phyloP scores from a whole-genome alignment of 768 basidiomycete genomes.

The Leccinum truebloodii region DNA sequence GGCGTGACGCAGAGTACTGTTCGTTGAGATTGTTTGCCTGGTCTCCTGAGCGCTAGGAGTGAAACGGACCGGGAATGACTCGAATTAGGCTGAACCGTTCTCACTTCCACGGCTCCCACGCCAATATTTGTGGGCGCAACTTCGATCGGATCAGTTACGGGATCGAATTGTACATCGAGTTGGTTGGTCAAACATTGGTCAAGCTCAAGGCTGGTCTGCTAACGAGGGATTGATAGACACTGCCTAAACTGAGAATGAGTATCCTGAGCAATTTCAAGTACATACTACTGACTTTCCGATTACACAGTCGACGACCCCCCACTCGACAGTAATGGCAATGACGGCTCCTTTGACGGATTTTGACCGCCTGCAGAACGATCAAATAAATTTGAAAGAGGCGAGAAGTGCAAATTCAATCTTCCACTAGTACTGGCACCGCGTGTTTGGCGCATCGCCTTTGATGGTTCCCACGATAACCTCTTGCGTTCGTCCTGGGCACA shows the following conservation, averaged over 20 bases:
- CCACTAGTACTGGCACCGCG: too few species aligned
- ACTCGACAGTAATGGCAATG: not conserved
- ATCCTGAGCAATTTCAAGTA: not conserved
- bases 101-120: not conserved
- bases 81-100: not conserved
- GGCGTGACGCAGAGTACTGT: too few species aligned
- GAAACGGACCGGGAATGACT: not conserved
- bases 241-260: not conserved
- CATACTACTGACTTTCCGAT: too few species aligned
- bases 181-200: not conserved
- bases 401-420: not conserved
- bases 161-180: not conserved
- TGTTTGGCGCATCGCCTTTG: not conserved
- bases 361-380: not conserved
- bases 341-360: not conserved
- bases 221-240: not conserved
- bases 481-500: not conserved
- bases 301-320: too few species aligned
- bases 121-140: not conserved
- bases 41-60: too few species aligned
- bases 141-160: too few species aligned
- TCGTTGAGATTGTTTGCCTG: not conserved
- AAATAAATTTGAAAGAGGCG: not conserved
- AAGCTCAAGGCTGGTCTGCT: not conserved
- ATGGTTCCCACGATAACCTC: not conserved